Percentiles rank a stretch among this genome's conserved stretches.
Conservation (phyloP, 805 yeast genomes). For the Monosporozyma aerobia region DNA sequence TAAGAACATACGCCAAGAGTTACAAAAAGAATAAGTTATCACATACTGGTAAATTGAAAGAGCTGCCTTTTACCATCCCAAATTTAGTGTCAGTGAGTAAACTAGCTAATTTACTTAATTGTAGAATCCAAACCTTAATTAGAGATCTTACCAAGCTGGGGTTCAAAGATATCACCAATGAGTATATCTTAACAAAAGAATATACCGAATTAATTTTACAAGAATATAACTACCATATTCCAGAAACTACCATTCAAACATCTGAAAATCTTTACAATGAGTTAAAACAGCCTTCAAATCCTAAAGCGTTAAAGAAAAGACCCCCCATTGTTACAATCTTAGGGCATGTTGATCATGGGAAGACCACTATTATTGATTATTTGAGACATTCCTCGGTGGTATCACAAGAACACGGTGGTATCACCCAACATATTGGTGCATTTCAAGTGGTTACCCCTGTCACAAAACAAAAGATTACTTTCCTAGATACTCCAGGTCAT, state of each 20-base stretch:
- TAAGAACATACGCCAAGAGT: conserved; percentile 12
- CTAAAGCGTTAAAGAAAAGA: conserved; percentile 48
- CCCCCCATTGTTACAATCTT: conserved; percentile 95
- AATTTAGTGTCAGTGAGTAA: conserved; percentile 72
- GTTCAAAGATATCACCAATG: conserved; percentile 56
- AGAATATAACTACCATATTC: conserved; percentile 69
- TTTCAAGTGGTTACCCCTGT: conserved; percentile 76
- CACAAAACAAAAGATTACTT: conserved; percentile 70
- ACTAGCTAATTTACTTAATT: conserved; percentile 59
- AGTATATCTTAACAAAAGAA: conserved; percentile 76
- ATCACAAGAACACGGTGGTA: conserved; percentile 85
- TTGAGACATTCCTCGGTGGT: conserved; percentile 80
- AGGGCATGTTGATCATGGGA: conserved; percentile 99
- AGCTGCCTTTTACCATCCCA: conserved; percentile 41
- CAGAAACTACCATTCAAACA: conserved; percentile 24
- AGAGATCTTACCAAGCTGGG: conserved; percentile 58
- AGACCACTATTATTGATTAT: conserved; percentile 85
- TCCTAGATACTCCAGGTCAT: conserved; percentile 96
- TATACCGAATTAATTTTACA: conserved; percentile 81
- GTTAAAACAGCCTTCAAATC: conserved; percentile 44
- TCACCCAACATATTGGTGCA: conserved; percentile 97
- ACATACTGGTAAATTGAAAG: conserved; percentile 9
- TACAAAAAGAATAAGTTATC: conserved; percentile 6
- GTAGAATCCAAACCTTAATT: conserved; percentile 53
- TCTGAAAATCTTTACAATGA: conserved; percentile 53